A percentile compares a stretch with the other conserved stretches of the same genome.
Evolutionary conservation across 495 filamentous ascomycete genomes (phyloP).

Genomic region (Bacidia rubella): DNA sequence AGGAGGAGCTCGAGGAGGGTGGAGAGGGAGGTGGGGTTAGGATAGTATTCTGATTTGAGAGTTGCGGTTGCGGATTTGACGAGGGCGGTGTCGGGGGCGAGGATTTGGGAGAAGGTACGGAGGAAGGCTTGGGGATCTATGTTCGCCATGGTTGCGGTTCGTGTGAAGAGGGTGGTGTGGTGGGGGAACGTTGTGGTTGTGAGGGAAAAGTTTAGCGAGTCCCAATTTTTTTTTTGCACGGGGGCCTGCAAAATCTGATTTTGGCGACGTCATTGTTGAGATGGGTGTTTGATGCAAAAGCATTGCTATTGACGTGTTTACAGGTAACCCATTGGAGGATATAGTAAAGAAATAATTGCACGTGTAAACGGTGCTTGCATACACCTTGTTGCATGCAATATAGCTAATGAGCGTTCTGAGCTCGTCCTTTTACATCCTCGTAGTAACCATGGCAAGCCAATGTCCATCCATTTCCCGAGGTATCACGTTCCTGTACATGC

Average conservation of each 20-base stretch:
- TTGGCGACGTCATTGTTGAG: not conserved
- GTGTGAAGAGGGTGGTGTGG: not conserved
- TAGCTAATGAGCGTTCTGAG: not conserved
- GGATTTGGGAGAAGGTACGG: conserved; percentile 29
- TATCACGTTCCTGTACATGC: too few relatives aligned
- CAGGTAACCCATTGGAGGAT: too few relatives aligned
- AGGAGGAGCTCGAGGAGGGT: conserved; percentile 75
- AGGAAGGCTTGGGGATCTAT: conserved; percentile 38
- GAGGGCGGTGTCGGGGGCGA: conserved; percentile 52
- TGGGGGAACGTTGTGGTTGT: not conserved
- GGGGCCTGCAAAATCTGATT: conserved; percentile 40
- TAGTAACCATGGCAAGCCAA: too few relatives aligned
- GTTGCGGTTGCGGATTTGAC: conserved; percentile 84
- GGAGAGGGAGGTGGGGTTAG: conserved; percentile 65
- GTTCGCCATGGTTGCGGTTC: not conserved
- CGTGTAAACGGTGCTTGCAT: too few relatives aligned
- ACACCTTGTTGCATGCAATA: too few relatives aligned
- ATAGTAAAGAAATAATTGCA: too few relatives aligned
- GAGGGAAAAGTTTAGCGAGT: not conserved
- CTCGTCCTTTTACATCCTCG: too few relatives aligned
- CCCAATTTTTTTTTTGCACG: not conserved
- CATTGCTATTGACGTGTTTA: too few relatives aligned
- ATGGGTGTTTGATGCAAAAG: too few relatives aligned
- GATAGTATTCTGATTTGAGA: conserved; percentile 84
- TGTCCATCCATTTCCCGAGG: not conserved